Conservation (phyloP, 192 early-diverging fungal genomes). For the Podila verticillata region DNA sequence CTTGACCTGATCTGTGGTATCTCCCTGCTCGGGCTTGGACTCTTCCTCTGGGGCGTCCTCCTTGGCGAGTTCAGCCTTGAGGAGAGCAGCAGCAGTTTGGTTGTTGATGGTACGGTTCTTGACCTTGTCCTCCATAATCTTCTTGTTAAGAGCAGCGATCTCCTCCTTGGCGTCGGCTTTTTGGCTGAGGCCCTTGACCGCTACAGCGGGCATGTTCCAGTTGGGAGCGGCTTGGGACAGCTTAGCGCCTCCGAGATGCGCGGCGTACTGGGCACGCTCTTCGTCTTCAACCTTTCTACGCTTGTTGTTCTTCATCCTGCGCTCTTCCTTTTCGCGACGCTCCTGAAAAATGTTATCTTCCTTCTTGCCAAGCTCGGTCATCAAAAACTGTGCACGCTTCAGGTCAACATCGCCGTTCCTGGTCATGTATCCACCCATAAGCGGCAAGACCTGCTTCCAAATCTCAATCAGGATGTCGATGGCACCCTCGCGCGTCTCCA, state of each 20-base stretch:
- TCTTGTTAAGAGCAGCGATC: conserved; percentile 44
- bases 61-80: conserved; percentile 68
- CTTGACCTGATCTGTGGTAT: conserved; percentile 9
- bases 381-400: conserved; percentile 78
- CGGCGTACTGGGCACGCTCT: conserved; percentile 32
- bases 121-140: conserved; percentile 50
- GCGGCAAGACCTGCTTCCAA: conserved; percentile 86
- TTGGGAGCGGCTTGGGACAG: conserved; percentile 25
- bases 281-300: conserved; percentile 46
- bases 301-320: conserved; percentile 54
- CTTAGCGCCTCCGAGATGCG: conserved; percentile 27
- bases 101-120: conserved; percentile 30
- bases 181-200: conserved; percentile 32
- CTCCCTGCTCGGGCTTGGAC: conserved; percentile 26
- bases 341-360: conserved; percentile 84
- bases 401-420: conserved; percentile 81
- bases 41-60: conserved; percentile 27
- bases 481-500: conserved; percentile 96
- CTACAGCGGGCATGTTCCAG: conserved; percentile 45
- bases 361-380: conserved; percentile 83
- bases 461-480: conserved; percentile 87
- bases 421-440: conserved; percentile 87
- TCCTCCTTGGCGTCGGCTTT: conserved; percentile 47
- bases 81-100: conserved; percentile 66
- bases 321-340: conserved; percentile 65